Percentiles rank a stretch among this genome's conserved stretches.
Conservation (phyloP, 768 basidiomycete species). For the Peribolospora baueri region DNA sequence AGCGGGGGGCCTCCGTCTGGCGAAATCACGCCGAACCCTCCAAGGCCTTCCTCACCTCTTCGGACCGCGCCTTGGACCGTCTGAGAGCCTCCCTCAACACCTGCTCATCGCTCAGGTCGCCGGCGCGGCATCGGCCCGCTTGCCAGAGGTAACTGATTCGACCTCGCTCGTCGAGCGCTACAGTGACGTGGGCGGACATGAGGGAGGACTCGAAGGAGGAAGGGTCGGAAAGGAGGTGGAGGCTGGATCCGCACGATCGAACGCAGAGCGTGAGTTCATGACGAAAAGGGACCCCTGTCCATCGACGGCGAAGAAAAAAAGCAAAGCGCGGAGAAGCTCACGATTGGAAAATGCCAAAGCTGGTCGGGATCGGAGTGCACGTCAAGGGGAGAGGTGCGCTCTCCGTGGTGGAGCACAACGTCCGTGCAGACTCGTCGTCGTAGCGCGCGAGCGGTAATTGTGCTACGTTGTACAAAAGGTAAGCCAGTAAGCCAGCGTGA, state of each 20-base stretch:
- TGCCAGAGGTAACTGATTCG: too few relatives aligned
- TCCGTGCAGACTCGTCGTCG: slow-evolving; percentile 39
- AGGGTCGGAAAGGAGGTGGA: slow-evolving; percentile 51
- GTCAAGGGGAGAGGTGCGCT: slow-evolving; percentile 12
- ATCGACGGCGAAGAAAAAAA: background rate
- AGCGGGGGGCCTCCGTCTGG: too few relatives aligned
- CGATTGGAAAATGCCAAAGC: slow-evolving; percentile 64
- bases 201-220: slow-evolving; percentile 77
- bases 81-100: too few relatives aligned
- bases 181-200: slow-evolving; percentile 41
- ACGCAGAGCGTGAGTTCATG: background rate
- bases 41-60: too few relatives aligned
- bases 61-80: too few relatives aligned
- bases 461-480: slow-evolving; percentile 19
- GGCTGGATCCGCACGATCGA: slow-evolving; percentile 21
- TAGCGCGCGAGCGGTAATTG: slow-evolving; percentile 44
- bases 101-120: too few relatives aligned
- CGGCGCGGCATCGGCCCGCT: too few relatives aligned
- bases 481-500: background rate
- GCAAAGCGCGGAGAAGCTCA: slow-evolving; percentile 21
- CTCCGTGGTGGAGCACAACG: slow-evolving; percentile 32
- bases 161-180: slow-evolving; percentile 28
- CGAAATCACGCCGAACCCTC: too few relatives aligned
- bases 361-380: slow-evolving; percentile 26
- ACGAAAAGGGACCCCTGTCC: background rate